Evolutionary conservation across 768 basidiomycete species (phyloP).

Genomic region (Lentinula guzmanii): DNA sequence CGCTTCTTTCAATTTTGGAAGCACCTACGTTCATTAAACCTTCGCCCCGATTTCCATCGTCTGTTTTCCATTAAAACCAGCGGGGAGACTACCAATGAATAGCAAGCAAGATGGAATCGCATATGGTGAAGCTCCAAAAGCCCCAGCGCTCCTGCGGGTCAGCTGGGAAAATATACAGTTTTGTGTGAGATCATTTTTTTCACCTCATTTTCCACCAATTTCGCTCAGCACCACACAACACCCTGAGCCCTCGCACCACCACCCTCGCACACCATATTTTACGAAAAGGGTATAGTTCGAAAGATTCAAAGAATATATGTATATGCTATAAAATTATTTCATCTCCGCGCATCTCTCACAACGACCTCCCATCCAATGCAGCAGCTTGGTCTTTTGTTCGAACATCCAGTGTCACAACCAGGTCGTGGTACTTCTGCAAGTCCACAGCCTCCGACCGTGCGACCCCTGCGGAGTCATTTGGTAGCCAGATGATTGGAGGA

Average conservation of each 20-base stretch:
- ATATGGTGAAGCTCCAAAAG: background rate
- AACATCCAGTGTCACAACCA: constrained; percentile 68
- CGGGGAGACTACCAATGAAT: background rate
- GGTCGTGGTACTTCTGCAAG: constrained; percentile 65
- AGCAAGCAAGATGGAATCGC: background rate
- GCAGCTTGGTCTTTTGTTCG: constrained; percentile 18
- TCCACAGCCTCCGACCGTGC: constrained; percentile 73
- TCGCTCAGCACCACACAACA: background rate
- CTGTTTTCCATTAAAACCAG: background rate
- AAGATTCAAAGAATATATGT: background rate
- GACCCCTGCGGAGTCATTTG: constrained; percentile 69
- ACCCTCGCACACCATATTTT: background rate
- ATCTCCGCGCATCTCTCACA: background rate
- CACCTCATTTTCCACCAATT: background rate
- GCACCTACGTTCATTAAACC: background rate
- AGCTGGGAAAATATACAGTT: background rate
- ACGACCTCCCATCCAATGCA: background rate
- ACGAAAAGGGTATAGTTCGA: background rate
- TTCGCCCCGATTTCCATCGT: background rate
- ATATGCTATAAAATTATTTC: background rate
- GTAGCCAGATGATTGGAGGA: constrained; percentile 79
- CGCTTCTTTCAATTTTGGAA: background rate
- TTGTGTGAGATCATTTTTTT: background rate
- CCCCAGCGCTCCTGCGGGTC: background rate
- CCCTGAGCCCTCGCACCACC: background rate